Evolutionary conservation across 169 alveolate genomes (phyloP).

Genomic region (Eimeria zaria): DNA sequence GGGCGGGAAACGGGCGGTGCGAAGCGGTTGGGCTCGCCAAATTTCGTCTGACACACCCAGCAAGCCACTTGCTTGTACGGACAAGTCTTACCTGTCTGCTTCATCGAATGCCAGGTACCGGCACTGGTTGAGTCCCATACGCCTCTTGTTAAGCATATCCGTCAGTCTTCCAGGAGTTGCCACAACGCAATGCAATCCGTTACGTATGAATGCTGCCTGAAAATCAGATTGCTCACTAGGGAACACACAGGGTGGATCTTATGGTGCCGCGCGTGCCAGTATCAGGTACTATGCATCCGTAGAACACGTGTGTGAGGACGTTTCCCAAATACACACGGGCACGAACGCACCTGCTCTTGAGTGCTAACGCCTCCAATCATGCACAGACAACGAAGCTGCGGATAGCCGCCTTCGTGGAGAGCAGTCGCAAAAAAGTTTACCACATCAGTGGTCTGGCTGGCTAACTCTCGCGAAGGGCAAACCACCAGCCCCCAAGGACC

Average conservation of each 20-base stretch:
- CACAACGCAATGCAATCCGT: conserved; percentile 97
- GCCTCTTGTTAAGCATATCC: conserved; percentile 95
- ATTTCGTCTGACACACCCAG: background rate
- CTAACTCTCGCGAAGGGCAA: conserved; percentile 98
- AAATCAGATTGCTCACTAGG: background rate
- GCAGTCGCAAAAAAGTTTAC: conserved; percentile 89
- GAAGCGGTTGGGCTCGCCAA: background rate
- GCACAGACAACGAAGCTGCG: conserved; percentile 89
- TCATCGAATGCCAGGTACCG: conserved; percentile 98
- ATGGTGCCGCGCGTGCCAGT: background rate
- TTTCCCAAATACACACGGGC: background rate
- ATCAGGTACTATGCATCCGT: background rate
- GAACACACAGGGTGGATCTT: background rate
- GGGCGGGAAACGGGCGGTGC: background rate
- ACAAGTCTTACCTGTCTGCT: conserved; percentile 95
- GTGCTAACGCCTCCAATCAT: conserved; percentile 93
- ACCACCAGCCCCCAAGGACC: conserved; percentile 97
- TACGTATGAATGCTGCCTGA: conserved; percentile 85
- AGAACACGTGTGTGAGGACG: background rate
- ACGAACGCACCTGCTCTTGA: conserved; percentile 87
- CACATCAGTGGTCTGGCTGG: conserved; percentile 95
- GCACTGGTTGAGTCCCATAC: conserved; percentile 95
- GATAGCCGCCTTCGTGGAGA: conserved; percentile 88
- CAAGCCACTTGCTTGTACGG: background rate
- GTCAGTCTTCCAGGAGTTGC: conserved; percentile 99